Conservation (phyloP, 805 yeast species). For the Schizosaccharomyces octosporus region DNA sequence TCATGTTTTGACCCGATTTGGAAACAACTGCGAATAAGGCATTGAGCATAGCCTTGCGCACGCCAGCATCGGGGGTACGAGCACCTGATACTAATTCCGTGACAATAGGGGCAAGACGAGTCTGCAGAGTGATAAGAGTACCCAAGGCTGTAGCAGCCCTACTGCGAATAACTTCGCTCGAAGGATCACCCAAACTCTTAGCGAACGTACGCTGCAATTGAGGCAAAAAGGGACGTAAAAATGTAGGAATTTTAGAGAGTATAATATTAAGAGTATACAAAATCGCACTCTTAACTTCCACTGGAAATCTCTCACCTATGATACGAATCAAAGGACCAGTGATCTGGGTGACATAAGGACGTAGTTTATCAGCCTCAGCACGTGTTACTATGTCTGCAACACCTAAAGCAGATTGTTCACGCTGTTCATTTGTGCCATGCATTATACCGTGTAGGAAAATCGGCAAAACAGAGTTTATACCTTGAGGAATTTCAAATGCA, state of each 20-base stretch:
- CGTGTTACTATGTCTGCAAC: constrained; percentile 68
- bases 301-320: constrained; percentile 78
- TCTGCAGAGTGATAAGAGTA: constrained; percentile 63
- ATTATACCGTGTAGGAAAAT: constrained; percentile 82
- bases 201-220: constrained; percentile 94
- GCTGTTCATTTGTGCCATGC: constrained; percentile 68
- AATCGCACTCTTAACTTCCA: constrained; percentile 88
- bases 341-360: constrained; percentile 71
- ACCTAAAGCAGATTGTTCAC: constrained; percentile 69
- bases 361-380: constrained; percentile 46
- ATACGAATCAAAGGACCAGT: constrained; percentile 97
- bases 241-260: constrained; percentile 64
- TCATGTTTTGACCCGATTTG: constrained; percentile 56
- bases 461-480: constrained; percentile 74
- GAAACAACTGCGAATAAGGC: constrained; percentile 63
- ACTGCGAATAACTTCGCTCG: constrained; percentile 41
- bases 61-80: constrained; percentile 34
- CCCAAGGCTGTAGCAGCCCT: constrained; percentile 82
- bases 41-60: constrained; percentile 61
- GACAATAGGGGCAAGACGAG: constrained; percentile 80
- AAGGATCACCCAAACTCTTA: constrained; percentile 59
- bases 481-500: constrained; percentile 46
- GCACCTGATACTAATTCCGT: constrained; percentile 38
- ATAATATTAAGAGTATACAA: constrained; percentile 58
- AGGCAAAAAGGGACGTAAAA: constrained; percentile 84